Percentiles rank a stretch among this genome's conserved stretches.
Conservation (phyloP, 495 filamentous ascomycete species). For the Xylaria palmicola region DNA sequence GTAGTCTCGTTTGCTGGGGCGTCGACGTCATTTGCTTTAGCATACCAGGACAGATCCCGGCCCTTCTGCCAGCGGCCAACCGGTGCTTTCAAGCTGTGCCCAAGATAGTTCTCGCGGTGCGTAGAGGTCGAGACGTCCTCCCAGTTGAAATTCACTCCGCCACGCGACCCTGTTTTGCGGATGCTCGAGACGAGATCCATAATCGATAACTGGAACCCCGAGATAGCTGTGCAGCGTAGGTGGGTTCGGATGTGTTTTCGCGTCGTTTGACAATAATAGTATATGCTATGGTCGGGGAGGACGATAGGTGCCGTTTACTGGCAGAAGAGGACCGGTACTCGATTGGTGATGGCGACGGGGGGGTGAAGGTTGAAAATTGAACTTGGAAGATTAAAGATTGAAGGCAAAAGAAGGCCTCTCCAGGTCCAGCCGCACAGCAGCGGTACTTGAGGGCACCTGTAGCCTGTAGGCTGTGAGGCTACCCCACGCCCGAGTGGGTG, state of each 20-base stretch:
- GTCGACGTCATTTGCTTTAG: slow-evolving; percentile 60
- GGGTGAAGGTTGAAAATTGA: neutral
- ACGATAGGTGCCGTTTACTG: neutral
- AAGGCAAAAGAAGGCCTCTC: neutral
- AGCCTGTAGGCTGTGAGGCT: neutral
- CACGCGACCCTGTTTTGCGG: slow-evolving; percentile 90
- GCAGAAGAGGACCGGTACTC: neutral
- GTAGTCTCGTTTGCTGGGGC: slow-evolving; percentile 53
- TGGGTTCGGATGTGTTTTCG: neutral
- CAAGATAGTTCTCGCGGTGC: slow-evolving; percentile 96
- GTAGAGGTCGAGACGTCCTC: slow-evolving; percentile 82
- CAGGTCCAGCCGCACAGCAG: neutral
- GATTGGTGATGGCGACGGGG: neutral
- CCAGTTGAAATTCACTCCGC: slow-evolving; percentile 95
- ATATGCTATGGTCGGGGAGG: neutral
- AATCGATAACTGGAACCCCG: neutral
- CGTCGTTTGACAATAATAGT: neutral
- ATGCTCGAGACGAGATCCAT: slow-evolving; percentile 96
- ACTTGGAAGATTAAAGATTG: neutral
- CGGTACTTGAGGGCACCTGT: neutral
- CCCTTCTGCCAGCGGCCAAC: slow-evolving; percentile 95
- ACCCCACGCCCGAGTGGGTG: neutral
- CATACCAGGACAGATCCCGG: slow-evolving; percentile 87
- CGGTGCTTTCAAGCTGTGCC: slow-evolving; percentile 92
- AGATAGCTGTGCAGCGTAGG: neutral